Evolutionary conservation across 139 green algal species (phyloP).

Genomic region (Nannochloris sp.): DNA sequence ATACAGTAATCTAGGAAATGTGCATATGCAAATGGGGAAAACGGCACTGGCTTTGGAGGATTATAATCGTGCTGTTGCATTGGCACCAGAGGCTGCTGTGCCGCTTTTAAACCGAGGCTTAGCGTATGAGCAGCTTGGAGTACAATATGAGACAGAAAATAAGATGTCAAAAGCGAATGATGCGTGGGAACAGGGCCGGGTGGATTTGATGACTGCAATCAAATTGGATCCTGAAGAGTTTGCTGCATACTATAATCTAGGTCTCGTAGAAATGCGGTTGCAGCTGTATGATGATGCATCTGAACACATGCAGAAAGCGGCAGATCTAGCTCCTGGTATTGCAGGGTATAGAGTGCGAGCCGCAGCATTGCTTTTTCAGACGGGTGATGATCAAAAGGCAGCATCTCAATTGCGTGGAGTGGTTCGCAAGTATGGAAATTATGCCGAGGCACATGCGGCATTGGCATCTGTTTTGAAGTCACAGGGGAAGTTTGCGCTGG

Average conservation of each 20-base stretch:
- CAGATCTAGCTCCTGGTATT: slow-evolving; percentile 26
- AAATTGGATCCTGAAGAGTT: slow-evolving; percentile 19
- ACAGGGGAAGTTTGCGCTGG: neutral
- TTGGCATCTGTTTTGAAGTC: slow-evolving; percentile 23
- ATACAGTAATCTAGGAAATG: slow-evolving; percentile 23
- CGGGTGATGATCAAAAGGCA: slow-evolving; percentile 6
- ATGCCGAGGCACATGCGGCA: slow-evolving; percentile 21
- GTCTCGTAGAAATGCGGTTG: slow-evolving; percentile 25
- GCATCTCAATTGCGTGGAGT: slow-evolving; percentile 2
- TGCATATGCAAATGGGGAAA: slow-evolving; percentile 23
- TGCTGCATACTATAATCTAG: slow-evolving; percentile 25
- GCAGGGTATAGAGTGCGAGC: slow-evolving; percentile 23
- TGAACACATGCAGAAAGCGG: slow-evolving; percentile 9
- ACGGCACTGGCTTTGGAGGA: slow-evolving; percentile 10
- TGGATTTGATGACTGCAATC: slow-evolving; percentile 13
- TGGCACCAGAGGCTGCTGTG: slow-evolving; percentile 21
- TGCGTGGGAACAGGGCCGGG: slow-evolving; percentile 6
- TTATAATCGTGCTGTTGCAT: slow-evolving; percentile 11
- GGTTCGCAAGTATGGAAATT: slow-evolving; percentile 18
- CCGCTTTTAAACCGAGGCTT: slow-evolving; percentile 22
- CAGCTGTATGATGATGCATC: slow-evolving; percentile 11
- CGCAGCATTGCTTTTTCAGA: slow-evolving; percentile 24
- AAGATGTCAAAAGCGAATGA: neutral
- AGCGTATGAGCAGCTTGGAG: slow-evolving; percentile 15
- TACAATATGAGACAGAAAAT: neutral